Evolutionary conservation across 1,139 yeast species (phyloP).

Genomic region (Candida glucosophila): DNA sequence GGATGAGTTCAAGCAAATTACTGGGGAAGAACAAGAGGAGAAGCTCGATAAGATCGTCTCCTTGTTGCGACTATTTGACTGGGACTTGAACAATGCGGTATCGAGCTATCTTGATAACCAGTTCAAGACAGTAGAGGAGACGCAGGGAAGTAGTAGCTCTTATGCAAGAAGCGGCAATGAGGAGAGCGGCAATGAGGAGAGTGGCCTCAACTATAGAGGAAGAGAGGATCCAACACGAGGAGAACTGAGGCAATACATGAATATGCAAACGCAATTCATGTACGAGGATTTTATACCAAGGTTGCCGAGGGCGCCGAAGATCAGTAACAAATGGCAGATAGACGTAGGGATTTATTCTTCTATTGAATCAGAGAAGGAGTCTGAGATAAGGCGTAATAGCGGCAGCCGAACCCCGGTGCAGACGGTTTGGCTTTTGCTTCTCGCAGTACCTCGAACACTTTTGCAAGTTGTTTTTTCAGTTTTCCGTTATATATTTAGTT

Average conservation of each 20-base stretch:
- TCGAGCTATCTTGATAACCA: conserved; percentile 46
- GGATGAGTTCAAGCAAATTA: conserved; percentile 36
- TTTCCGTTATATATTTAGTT: conserved; percentile 24
- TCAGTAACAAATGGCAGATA: conserved; percentile 34
- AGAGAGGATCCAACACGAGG: not conserved
- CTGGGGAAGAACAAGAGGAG: conserved; percentile 29
- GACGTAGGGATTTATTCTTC: conserved; percentile 39
- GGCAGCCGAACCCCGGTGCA: conserved; percentile 7
- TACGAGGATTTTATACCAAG: conserved; percentile 28
- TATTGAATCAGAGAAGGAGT: conserved; percentile 10
- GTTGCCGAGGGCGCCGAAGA: conserved; percentile 34
- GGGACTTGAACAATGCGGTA: conserved; percentile 43
- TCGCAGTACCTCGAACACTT: conserved; percentile 39
- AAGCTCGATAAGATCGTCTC: conserved; percentile 25
- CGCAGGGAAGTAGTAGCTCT: conserved; percentile 7
- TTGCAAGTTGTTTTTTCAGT: conserved; percentile 26
- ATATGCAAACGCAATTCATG: conserved; percentile 27
- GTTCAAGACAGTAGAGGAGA: conserved; percentile 17
- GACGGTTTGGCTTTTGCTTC: conserved; percentile 34
- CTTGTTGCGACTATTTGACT: conserved; percentile 33
- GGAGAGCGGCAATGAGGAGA: conserved; percentile 2
- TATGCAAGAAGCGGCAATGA: conserved; percentile 7
- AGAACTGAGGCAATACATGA: conserved; percentile 7
- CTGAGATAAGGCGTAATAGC: conserved; percentile 1
- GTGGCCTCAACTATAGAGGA: conserved; percentile 3